Evolutionary conservation across 768 basidiomycete species (phyloP).

Genomic region (Xerocomellus amylosporus): DNA sequence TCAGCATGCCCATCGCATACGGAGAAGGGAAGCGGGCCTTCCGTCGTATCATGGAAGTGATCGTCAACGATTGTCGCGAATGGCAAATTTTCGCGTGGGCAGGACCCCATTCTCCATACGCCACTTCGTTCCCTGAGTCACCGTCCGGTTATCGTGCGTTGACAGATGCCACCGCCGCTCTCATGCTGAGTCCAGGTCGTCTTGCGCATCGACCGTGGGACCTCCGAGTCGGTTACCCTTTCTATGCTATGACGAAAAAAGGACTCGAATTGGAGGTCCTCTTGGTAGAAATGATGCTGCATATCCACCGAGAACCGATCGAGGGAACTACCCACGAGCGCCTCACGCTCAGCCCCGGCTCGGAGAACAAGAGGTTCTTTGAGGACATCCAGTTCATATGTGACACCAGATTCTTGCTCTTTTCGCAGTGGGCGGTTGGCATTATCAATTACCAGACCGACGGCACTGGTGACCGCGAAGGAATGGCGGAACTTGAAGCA

Average conservation of each 20-base stretch:
- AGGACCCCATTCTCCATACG: slow-evolving; percentile 20
- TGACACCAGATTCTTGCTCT: slow-evolving; percentile 19
- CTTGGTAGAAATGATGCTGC: slow-evolving; percentile 24
- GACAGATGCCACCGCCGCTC: background rate
- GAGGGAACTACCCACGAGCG: slow-evolving; percentile 9
- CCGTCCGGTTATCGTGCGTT: slow-evolving; percentile 18
- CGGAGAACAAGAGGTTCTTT: slow-evolving; percentile 14
- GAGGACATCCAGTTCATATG: slow-evolving; percentile 13
- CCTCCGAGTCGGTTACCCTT: slow-evolving; percentile 15
- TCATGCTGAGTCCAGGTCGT: background rate
- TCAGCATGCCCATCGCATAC: slow-evolving; percentile 23
- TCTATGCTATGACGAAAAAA: slow-evolving; percentile 24
- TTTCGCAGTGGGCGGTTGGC: slow-evolving; percentile 25
- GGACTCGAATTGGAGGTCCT: slow-evolving; percentile 21
- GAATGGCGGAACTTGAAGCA: slow-evolving; percentile 13
- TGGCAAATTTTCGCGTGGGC: slow-evolving; percentile 23
- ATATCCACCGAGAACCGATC: slow-evolving; percentile 13
- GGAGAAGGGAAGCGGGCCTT: slow-evolving; percentile 28
- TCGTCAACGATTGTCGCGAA: slow-evolving; percentile 18
- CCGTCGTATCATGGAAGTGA: slow-evolving; percentile 24
- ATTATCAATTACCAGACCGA: slow-evolving; percentile 26
- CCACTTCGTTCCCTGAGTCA: slow-evolving; percentile 19
- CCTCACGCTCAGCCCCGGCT: slow-evolving; percentile 14
- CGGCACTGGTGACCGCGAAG: slow-evolving; percentile 8
- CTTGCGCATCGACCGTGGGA: slow-evolving; percentile 10